Evolutionary conservation across 1,139 yeast species (phyloP), one percentile per base, ranked within the genome.

Genomic region (Kurtzmaniella quercitrusa): DNA sequence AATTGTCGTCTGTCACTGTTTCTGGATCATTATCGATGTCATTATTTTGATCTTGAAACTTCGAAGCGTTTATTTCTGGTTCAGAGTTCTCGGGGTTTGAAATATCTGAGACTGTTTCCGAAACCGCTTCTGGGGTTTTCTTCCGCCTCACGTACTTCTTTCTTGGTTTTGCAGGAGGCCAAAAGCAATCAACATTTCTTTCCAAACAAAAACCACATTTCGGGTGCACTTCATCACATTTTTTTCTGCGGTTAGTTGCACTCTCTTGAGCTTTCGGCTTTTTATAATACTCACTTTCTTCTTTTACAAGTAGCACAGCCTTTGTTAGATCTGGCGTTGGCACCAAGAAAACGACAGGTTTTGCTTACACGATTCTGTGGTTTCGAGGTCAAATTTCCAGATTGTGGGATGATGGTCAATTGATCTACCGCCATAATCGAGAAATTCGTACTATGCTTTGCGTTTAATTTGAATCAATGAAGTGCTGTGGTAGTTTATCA

Each of bases 151-250:
- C 33, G 16, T 33, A 21, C 23, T 33, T 35, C 23, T 23, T 26
- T 8, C 39, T 22, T 20, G 43, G 33, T n/a, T 15, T 40, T 18
- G 23, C 15, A 11, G 37, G 38, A 15, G 39, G 39, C 53, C 54
- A 51, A 11, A 41, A 45, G 46, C 65, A 60, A 32, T 52, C 49
- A 3, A 54, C 48, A 2, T 53, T 55, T 37, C 57, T 50, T 6
- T 46, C 40, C 16, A 42, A 42, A 43, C 66, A 61, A 33, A 49
- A 54, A 2, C 54, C 51, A 47, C 66, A 61, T 5, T 42, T 41
- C 1, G 66, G 66, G 40, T 54, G 56, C 12, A 42, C 41, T 47
- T 61, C 66, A 45, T 61, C 65, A 43, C 66, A 61, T 42, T 61
- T 61, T 41, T 59, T 48, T 38, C 28, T 42, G n/a, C 8, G 23